Percentiles rank a stretch among this genome's conserved stretches.
phyloP scores from a whole-genome alignment of 129 eudicot genomes.

The Arctium minus region DNA sequence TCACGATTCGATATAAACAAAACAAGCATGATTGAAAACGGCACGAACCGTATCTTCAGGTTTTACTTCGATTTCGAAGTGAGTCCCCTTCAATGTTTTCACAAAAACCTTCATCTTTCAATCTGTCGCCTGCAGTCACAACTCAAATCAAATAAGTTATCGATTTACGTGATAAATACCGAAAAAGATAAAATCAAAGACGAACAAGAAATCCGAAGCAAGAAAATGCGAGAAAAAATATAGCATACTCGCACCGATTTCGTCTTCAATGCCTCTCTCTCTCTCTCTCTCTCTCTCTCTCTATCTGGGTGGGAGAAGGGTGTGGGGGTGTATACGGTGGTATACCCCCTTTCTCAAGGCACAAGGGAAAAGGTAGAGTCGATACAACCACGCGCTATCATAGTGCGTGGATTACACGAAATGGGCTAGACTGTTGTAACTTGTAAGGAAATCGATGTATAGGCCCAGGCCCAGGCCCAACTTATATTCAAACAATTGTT shows the following conservation, averaged over 20 bases:
- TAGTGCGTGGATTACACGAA: background rate
- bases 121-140: slow-evolving; percentile 24
- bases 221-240: background rate
- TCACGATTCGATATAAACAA: slow-evolving; percentile 1
- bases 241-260: slow-evolving; percentile 16
- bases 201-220: slow-evolving; percentile 4
- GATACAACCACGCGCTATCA: slow-evolving; percentile 3
- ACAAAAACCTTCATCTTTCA: slow-evolving; percentile 74
- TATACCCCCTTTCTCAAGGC: slow-evolving; percentile 43
- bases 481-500: too few species aligned
- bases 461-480: background rate
- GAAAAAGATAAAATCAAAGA: background rate
- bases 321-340: slow-evolving; percentile 27
- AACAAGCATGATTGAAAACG: background rate
- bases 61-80: slow-evolving; percentile 73
- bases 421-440: background rate
- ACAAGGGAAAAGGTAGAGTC: slow-evolving; percentile 13
- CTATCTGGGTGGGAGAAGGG: slow-evolving; percentile 22
- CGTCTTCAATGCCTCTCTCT: slow-evolving; percentile 14
- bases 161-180: background rate
- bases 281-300: background rate
- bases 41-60: slow-evolving; percentile 62
- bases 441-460: background rate
- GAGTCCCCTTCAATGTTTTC: slow-evolving; percentile 75
- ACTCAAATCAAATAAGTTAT: slow-evolving; percentile 12